A percentile compares a stretch with the other conserved stretches of the same genome.
Conservation (phyloP, 331 rosid species). For the Rhamnella rubrinervis region DNA sequence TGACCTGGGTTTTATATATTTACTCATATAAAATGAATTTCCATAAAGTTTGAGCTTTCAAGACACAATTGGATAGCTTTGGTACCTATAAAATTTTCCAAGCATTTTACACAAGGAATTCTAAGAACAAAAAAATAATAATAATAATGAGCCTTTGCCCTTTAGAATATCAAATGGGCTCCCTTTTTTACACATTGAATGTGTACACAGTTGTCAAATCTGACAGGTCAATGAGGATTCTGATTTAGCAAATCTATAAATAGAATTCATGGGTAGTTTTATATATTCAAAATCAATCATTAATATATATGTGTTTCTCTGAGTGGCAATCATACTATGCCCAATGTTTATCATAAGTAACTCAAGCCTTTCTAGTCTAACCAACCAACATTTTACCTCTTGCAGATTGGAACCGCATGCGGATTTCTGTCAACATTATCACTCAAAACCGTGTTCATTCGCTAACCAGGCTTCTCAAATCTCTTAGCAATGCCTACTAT, state of each 20-base stretch:
- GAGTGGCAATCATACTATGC: not conserved
- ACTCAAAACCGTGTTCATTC: conserved; percentile 81
- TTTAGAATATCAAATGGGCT: no score
- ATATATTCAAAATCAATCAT: not conserved
- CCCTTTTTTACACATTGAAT: not conserved
- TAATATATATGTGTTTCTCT: not conserved
- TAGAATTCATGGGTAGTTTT: not conserved
- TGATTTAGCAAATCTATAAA: not conserved
- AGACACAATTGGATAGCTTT: no score
- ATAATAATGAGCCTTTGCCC: no score
- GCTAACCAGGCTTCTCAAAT: conserved; percentile 75
- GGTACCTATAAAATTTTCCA: no score
- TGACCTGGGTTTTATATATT: not conserved
- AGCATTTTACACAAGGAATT: no score
- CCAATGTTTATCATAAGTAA: no score
- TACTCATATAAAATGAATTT: not conserved
- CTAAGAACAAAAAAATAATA: no score
- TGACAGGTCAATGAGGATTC: conserved; percentile 2
- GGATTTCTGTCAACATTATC: conserved; percentile 73
- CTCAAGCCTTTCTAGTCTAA: not conserved
- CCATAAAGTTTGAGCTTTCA: no score
- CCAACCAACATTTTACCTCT: not conserved
- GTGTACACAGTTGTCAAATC: not conserved
- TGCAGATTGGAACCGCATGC: conserved; percentile 92
- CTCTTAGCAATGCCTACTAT: conserved; percentile 78